phyloP scores from a whole-genome alignment of 352 stramenopile species.

The Elongisporangium undulatum region DNA sequence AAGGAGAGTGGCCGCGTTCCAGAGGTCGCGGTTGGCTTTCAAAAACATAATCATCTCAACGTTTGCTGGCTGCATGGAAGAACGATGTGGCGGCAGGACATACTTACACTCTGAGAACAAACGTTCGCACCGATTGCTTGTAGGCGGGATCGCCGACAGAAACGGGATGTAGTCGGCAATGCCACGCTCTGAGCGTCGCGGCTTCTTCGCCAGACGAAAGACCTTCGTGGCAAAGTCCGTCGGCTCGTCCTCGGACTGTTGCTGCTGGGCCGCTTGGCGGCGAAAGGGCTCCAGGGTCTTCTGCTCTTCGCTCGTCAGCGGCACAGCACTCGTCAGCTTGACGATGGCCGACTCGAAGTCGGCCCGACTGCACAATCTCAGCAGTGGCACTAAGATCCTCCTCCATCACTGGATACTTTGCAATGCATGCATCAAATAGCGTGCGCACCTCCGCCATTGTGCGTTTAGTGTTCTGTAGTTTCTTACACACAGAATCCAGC shows the following conservation, averaged over 20 bases:
- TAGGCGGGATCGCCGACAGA: too few relatives aligned
- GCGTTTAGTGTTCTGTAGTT: slow-evolving; percentile 8
- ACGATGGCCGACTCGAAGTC: slow-evolving; percentile 9
- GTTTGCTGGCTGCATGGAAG: slow-evolving; percentile 8
- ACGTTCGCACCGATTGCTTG: too few relatives aligned
- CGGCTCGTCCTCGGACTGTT: background rate
- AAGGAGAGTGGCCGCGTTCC: slow-evolving; percentile 9
- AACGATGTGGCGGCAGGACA: background rate
- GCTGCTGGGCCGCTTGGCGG: too few relatives aligned
- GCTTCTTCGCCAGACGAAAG: slow-evolving; percentile 9
- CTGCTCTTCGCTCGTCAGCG: slow-evolving; percentile 1
- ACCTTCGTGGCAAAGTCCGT: slow-evolving; percentile 5
- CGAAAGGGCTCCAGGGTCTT: background rate
- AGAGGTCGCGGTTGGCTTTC: slow-evolving; percentile 12
- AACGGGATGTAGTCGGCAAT: too few relatives aligned
- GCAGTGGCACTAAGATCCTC: slow-evolving; percentile 5
- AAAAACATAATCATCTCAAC: slow-evolving; percentile 21
- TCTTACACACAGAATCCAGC: slow-evolving; percentile 17
- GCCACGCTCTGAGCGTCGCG: too few relatives aligned
- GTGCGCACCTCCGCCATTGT: slow-evolving; percentile 7
- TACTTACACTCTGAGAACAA: too few relatives aligned
- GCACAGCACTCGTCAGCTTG: slow-evolving; percentile 7
- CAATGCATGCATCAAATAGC: slow-evolving; percentile 2
- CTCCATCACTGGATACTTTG: slow-evolving; percentile 15
- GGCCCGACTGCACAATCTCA: slow-evolving; percentile 9